A percentile compares a stretch with the other conserved stretches of the same genome.
These are phyloP conservation scores for Eucalyptus rudis DNA, from an alignment of 345 rosid genomes.

Conservation along the genomic window DNA sequence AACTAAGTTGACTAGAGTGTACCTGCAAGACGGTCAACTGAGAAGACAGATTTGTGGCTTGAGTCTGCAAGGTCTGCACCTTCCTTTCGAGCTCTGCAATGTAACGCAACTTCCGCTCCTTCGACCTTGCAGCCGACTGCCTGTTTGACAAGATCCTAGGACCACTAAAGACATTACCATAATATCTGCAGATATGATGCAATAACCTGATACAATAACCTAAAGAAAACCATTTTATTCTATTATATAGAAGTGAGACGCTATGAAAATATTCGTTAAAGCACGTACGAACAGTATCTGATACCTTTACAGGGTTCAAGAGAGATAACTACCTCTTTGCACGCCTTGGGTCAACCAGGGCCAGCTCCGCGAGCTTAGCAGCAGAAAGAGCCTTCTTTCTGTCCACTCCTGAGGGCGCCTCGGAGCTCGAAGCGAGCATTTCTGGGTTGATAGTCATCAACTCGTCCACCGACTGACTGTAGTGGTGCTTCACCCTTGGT, in stretches of 20 bases:
- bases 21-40: slow-evolving; percentile 78
- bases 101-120: slow-evolving; percentile 78
- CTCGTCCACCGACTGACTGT: slow-evolving; percentile 92
- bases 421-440: slow-evolving; percentile 66
- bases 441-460: slow-evolving; percentile 62
- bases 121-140: slow-evolving; percentile 87
- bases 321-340: slow-evolving; percentile 63
- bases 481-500: slow-evolving; percentile 86
- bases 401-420: slow-evolving; percentile 40
- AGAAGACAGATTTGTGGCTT: slow-evolving; percentile 76
- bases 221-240: neutral
- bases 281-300: neutral
- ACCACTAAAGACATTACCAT: neutral
- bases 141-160: slow-evolving; percentile 73
- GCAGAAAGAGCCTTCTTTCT: slow-evolving; percentile 83
- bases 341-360: slow-evolving; percentile 89
- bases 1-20: neutral
- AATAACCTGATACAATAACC: neutral
- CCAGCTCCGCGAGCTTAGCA: slow-evolving; percentile 97
- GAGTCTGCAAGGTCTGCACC: slow-evolving; percentile 74
- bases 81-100: slow-evolving; percentile 76
- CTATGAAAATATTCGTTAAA: neutral
- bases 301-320: neutral
- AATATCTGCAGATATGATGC: neutral
- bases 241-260: neutral